These are phyloP conservation scores for Clathrus columnatus DNA, from an alignment of 768 basidiomycete species.

Conservation along the genomic window DNA sequence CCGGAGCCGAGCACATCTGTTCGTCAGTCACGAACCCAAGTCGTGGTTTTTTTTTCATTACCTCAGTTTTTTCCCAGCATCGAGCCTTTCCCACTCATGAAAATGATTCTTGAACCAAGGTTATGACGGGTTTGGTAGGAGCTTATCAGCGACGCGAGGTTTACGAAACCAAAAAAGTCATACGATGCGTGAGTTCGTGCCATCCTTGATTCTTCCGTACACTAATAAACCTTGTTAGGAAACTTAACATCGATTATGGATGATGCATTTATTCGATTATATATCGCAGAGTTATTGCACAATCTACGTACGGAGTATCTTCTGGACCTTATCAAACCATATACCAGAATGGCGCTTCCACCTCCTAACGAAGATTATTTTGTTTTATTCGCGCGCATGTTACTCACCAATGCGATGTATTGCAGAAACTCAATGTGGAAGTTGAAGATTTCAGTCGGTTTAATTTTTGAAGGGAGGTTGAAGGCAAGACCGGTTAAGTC, in stretches of 20 bases:
- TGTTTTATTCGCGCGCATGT: too few relatives aligned
- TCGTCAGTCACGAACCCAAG: constrained; percentile 99
- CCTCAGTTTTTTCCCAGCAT: not conserved
- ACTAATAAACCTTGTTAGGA: constrained; percentile 36
- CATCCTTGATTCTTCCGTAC: not conserved
- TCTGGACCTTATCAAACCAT: constrained; percentile 96
- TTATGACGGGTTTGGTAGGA: constrained; percentile 95
- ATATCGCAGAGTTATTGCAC: constrained; percentile 92
- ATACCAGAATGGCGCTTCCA: constrained; percentile 85
- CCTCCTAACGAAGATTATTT: constrained; percentile 78
- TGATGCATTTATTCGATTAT: constrained; percentile 87
- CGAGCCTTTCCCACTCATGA: constrained; percentile 56
- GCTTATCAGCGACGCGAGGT: constrained; percentile 96
- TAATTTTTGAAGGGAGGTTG: constrained; percentile 95
- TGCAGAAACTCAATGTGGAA: too few relatives aligned
- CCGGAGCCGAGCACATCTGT: constrained; percentile 97
- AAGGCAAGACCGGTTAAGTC: constrained; percentile 95
- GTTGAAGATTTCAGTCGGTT: constrained; percentile 87
- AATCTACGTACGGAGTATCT: constrained; percentile 94
- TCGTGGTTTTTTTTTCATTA: too few relatives aligned
- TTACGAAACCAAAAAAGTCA: constrained; percentile 92
- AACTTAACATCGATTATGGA: constrained; percentile 95
- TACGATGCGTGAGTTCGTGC: constrained; percentile 50
- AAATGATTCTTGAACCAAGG: constrained; percentile 90
- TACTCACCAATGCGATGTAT: constrained; percentile 68